phyloP scores from a whole-genome alignment of 345 rosid species.

The Pistacia integerrima region DNA sequence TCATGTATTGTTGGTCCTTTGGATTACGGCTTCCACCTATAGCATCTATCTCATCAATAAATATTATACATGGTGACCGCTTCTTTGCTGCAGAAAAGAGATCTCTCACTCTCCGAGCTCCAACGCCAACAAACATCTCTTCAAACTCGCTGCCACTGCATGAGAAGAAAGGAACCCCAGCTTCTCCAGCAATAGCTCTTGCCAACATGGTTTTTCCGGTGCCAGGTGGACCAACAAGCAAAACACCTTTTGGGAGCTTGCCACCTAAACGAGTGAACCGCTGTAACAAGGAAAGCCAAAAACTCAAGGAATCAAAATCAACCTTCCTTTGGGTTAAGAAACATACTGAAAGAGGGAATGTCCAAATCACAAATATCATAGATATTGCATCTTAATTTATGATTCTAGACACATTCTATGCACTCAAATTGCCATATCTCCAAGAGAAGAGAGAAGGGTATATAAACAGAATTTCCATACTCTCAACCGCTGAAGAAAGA shows the following conservation, averaged over 20 bases:
- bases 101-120: conserved; percentile 97
- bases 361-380: background rate
- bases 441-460: background rate
- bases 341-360: background rate
- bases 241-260: conserved; percentile 96
- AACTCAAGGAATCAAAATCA: conserved; percentile 11
- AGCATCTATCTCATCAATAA: conserved; percentile 98
- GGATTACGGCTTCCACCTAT: conserved; percentile 96
- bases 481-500: background rate
- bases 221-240: conserved; percentile 98
- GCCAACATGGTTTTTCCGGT: conserved; percentile 99
- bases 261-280: conserved; percentile 98
- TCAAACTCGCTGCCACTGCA: conserved; percentile 99
- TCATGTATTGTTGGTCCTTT: conserved; percentile 92
- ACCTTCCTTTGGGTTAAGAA: background rate
- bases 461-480: background rate
- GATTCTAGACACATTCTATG: background rate
- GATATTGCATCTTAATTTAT: background rate
- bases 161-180: conserved; percentile 97
- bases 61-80: conserved; percentile 92
- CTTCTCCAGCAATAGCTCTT: conserved; percentile 99
- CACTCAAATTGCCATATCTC: background rate
- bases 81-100: conserved; percentile 99
- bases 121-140: conserved; percentile 99
- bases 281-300: conserved; percentile 42